A percentile compares a stretch with the other conserved stretches of the same genome.
Evolutionary conservation across 2,329 filamentous ascomycete genomes (phyloP).

Genomic region (Fusarium redolens): DNA sequence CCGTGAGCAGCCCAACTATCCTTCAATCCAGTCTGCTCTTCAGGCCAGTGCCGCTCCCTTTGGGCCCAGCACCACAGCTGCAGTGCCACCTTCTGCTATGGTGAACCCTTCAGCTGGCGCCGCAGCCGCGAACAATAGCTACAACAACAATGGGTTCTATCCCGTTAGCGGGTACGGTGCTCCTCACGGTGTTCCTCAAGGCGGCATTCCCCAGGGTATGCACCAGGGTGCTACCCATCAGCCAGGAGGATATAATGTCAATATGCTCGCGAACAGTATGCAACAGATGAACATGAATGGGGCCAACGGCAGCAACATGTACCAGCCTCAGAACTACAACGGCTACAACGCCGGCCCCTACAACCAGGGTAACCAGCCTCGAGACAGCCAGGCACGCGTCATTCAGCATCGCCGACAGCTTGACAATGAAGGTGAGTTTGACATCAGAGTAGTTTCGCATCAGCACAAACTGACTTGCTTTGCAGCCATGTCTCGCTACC

Average conservation of each 20-base stretch:
- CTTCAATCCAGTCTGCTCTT: constrained; percentile 75
- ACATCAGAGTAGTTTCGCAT: neutral
- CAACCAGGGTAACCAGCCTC: constrained; percentile 64
- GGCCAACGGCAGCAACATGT: constrained; percentile 57
- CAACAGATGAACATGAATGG: constrained; percentile 70
- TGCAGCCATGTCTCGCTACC: constrained; percentile 79
- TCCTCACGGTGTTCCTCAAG: constrained; percentile 41
- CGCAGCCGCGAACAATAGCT: constrained; percentile 45
- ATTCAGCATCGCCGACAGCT: constrained; percentile 80
- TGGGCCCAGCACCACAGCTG: constrained; percentile 65
- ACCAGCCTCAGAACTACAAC: constrained; percentile 67
- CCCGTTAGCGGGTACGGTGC: constrained; percentile 46
- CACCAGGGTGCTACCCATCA: constrained; percentile 38
- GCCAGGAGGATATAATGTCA: constrained; percentile 47
- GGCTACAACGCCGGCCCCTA: constrained; percentile 65
- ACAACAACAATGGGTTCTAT: constrained; percentile 50
- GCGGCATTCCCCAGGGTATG: constrained; percentile 16
- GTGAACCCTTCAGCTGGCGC: constrained; percentile 41
- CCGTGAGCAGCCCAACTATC: constrained; percentile 63
- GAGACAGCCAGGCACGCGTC: constrained; percentile 80
- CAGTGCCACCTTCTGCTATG: constrained; percentile 45
- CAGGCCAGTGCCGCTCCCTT: constrained; percentile 86
- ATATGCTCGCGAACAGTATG: constrained; percentile 75
- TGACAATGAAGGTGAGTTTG: constrained; percentile 73
- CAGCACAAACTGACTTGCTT: constrained; percentile 44